Conservation (phyloP, 148 eudicot species). For the Selenicereus undatus region DNA sequence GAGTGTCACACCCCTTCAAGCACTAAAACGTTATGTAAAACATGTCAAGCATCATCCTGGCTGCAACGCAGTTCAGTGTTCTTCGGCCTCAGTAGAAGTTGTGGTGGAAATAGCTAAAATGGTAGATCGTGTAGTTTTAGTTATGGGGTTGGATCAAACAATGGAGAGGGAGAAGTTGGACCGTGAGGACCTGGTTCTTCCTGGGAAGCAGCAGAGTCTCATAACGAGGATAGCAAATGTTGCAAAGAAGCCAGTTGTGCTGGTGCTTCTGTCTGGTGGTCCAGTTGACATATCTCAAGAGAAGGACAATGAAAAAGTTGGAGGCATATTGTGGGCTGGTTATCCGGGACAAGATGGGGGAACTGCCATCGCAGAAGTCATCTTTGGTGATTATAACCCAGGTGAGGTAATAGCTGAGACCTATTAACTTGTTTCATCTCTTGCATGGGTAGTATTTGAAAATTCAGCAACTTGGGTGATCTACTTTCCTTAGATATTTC, state of each 20-base stretch:
- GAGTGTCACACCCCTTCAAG: slow-evolving; percentile 43
- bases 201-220: slow-evolving; percentile 45
- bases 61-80: slow-evolving; percentile 40
- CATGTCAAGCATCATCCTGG: slow-evolving; percentile 42
- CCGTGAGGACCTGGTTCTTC: slow-evolving; percentile 41
- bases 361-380: slow-evolving; percentile 48
- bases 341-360: slow-evolving; percentile 70
- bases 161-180: slow-evolving; percentile 51
- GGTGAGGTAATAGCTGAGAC: slow-evolving; percentile 26
- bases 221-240: slow-evolving; percentile 35
- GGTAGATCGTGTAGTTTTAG: slow-evolving; percentile 44
- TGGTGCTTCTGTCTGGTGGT: slow-evolving; percentile 57
- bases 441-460: background rate
- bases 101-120: slow-evolving; percentile 34
- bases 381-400: slow-evolving; percentile 60
- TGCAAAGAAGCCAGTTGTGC: slow-evolving; percentile 48
- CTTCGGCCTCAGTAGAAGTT: slow-evolving; percentile 21
- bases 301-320: slow-evolving; percentile 37
- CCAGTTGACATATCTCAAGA: slow-evolving; percentile 45
- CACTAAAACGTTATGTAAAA: slow-evolving; percentile 29
- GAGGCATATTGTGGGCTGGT: slow-evolving; percentile 64
- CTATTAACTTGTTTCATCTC: background rate
- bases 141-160: slow-evolving; percentile 55
- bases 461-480: background rate
- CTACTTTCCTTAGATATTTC: background rate